Conservation (phyloP, 2,329 filamentous ascomycete genomes). For the Cytospora paraplurivora region DNA sequence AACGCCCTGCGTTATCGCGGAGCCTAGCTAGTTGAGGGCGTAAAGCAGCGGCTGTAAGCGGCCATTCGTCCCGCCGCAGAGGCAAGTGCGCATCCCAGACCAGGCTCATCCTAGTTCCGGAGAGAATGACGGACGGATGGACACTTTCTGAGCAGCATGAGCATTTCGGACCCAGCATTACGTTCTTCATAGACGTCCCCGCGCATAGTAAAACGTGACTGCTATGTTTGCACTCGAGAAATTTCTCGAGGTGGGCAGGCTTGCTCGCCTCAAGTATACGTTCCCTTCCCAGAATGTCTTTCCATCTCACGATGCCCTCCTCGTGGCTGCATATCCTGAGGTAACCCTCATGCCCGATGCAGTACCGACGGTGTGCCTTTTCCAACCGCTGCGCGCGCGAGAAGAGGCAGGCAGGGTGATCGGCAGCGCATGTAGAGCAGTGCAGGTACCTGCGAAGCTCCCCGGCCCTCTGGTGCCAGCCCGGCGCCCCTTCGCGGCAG, state of each 20-base stretch:
- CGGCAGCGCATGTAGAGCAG: slow-evolving; percentile 8
- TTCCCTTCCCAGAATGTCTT: neutral
- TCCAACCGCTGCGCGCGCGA: slow-evolving; percentile 1
- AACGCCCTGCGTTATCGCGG: neutral
- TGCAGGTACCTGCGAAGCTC: slow-evolving; percentile 6
- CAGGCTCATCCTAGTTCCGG: neutral
- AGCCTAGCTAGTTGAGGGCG: neutral
- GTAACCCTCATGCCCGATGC: slow-evolving; percentile 14
- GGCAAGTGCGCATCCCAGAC: slow-evolving; percentile 10
- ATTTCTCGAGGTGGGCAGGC: neutral
- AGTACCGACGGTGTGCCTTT: neutral
- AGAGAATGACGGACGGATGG: neutral
- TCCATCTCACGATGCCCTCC: neutral
- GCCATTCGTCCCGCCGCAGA: neutral
- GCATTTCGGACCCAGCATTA: neutral
- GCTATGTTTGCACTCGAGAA: neutral
- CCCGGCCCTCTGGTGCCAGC: neutral
- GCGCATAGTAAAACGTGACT: slow-evolving; percentile 2
- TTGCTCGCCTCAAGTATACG: neutral
- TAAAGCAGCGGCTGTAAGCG: neutral
- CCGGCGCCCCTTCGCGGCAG: neutral
- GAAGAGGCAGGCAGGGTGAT: slow-evolving; percentile 18
- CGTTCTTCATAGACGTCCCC: neutral
- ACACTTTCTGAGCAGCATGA: neutral
- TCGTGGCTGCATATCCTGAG: slow-evolving; percentile 4